phyloP scores from a whole-genome alignment of 345 rosid genomes.

The Populus alba region DNA sequence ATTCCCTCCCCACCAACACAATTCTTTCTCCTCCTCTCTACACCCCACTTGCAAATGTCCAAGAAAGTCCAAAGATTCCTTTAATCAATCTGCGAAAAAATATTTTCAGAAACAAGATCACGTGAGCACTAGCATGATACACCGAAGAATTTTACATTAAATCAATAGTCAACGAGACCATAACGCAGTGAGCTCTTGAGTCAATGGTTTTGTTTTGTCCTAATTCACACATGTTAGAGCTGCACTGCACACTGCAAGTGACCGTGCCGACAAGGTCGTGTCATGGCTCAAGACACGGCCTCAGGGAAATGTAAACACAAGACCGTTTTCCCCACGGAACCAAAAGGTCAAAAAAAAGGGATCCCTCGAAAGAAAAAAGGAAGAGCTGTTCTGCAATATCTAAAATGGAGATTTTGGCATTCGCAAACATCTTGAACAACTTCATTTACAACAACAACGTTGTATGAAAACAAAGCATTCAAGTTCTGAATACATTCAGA shows the following conservation, averaged over 20 bases:
- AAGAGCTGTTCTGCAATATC: not conserved
- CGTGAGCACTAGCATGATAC: not conserved
- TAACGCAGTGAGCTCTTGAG: not conserved
- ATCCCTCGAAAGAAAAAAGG: not conserved
- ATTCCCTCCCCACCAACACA: not conserved
- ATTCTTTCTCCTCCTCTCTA: not conserved
- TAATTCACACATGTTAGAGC: not conserved
- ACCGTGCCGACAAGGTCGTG: not conserved
- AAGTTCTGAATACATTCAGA: not conserved
- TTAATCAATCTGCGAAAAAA: not conserved
- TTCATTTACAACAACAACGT: not conserved
- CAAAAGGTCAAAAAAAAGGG: not conserved
- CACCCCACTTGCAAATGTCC: not conserved
- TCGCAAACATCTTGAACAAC: not conserved
- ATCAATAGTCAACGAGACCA: not conserved
- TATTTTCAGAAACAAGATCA: not conserved
- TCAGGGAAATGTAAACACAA: not conserved
- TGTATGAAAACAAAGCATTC: not conserved
- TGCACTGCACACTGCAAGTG: not conserved
- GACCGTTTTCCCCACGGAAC: not conserved
- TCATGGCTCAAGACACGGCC: not conserved
- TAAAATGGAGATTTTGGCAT: not conserved
- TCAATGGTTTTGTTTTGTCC: not conserved
- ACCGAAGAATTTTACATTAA: not conserved
- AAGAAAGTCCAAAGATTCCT: not conserved